These are phyloP conservation scores for Gymnopilus dilepis DNA, from an alignment of 768 basidiomycete genomes.

Conservation along the genomic window DNA sequence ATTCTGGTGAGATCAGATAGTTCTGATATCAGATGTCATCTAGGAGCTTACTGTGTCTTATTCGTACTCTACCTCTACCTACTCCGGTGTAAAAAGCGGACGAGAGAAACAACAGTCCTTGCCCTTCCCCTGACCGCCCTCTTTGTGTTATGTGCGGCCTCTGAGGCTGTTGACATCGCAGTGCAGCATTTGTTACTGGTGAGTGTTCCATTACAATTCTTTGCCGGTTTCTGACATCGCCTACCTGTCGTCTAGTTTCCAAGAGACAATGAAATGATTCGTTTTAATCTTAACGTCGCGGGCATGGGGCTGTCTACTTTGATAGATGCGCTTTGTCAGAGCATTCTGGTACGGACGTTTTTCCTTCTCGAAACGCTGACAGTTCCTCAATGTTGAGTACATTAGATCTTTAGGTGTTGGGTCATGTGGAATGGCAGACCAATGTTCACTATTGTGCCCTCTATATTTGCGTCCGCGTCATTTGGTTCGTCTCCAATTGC, in stretches of 20 bases:
- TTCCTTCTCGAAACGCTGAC: neutral
- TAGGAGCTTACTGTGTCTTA: neutral
- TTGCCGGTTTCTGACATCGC: neutral
- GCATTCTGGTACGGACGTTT: neutral
- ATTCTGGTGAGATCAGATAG: no score
- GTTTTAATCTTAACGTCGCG: neutral
- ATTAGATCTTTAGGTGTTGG: constrained; percentile 8
- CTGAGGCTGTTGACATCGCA: neutral
- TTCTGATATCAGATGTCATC: no score
- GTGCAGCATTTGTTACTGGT: neutral
- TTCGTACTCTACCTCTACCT: neutral
- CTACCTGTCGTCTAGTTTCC: neutral
- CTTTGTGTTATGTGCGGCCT: neutral
- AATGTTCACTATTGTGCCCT: neutral
- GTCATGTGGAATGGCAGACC: constrained; percentile 2
- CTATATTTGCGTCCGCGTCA: neutral
- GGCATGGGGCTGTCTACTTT: neutral
- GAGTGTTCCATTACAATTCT: neutral
- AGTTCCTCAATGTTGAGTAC: neutral
- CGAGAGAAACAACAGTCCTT: neutral
- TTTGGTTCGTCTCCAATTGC: neutral
- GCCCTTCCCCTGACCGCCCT: neutral
- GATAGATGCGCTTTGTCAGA: constrained; percentile 1
- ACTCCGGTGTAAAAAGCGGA: neutral
- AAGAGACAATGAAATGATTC: neutral